A percentile compares a stretch with the other conserved stretches of the same genome.
Evolutionary conservation across 768 basidiomycete species (phyloP).

Genomic region (Serendipita indica): DNA sequence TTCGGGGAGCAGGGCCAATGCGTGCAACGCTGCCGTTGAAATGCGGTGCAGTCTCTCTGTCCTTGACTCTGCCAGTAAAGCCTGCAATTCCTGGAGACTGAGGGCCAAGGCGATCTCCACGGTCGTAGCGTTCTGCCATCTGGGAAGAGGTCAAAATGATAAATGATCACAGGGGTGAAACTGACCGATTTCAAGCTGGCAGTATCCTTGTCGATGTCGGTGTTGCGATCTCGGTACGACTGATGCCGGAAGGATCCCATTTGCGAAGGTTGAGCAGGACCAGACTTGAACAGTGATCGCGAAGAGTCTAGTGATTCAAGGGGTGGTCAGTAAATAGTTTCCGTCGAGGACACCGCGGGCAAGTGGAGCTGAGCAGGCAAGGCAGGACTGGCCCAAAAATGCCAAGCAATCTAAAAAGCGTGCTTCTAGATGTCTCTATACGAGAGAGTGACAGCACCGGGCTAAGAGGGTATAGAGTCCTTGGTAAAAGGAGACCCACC

Average conservation of each 20-base stretch:
- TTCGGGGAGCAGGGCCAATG: background rate
- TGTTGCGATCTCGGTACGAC: slow-evolving; percentile 41
- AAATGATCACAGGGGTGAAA: background rate
- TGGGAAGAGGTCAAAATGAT: background rate
- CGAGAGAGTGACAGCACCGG: no score
- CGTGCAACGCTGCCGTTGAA: background rate
- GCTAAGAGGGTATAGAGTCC: slow-evolving; percentile 3
- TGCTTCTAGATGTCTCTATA: no score
- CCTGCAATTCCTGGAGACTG: background rate
- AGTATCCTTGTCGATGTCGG: slow-evolving; percentile 33
- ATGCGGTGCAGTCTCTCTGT: background rate
- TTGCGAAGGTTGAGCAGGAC: slow-evolving; percentile 68
- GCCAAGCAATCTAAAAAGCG: no score
- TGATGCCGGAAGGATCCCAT: slow-evolving; percentile 92
- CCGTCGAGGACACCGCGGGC: background rate
- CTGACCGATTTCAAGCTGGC: slow-evolving; percentile 4
- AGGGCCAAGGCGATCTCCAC: background rate
- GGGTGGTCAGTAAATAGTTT: background rate
- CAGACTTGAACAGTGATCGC: slow-evolving; percentile 55
- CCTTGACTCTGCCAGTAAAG: background rate
- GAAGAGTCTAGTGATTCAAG: slow-evolving; percentile 29
- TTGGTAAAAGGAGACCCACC: background rate
- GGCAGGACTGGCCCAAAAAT: no score
- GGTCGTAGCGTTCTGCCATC: slow-evolving; percentile 7
- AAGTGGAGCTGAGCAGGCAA: background rate